Evolutionary conservation across 129 eudicot species (phyloP).

Genomic region (Arctium minus): DNA sequence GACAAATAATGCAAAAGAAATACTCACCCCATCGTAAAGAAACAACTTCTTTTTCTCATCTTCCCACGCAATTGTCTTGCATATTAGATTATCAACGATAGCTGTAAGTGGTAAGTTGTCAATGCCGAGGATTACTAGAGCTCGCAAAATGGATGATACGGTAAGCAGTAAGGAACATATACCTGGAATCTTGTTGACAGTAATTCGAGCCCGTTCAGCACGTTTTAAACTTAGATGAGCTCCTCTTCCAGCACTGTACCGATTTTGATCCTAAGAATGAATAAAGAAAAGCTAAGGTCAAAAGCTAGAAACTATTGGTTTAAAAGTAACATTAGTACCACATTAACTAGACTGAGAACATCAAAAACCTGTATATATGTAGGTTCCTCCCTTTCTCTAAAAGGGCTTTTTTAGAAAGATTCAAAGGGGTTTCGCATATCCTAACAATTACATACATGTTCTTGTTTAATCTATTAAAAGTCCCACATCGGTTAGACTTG

Average conservation of each 20-base stretch:
- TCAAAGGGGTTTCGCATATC: no score
- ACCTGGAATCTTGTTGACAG: constrained; percentile 87
- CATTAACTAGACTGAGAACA: not conserved
- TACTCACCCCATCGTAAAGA: constrained; percentile 86
- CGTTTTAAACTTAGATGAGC: constrained; percentile 82
- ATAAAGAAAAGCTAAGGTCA: constrained; percentile 13
- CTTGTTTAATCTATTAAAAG: not conserved
- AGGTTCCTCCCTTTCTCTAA: no score
- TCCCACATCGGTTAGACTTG: no score
- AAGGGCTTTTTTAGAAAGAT: no score
- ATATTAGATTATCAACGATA: constrained; percentile 67
- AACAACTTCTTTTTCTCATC: constrained; percentile 58
- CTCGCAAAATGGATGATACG: not conserved
- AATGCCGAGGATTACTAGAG: not conserved
- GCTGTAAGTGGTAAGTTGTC: constrained; percentile 38
- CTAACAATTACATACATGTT: not conserved
- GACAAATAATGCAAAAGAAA: not conserved
- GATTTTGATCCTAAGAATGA: constrained; percentile 57
- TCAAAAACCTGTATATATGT: no score
- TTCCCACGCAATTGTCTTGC: constrained; percentile 76
- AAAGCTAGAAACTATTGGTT: not conserved
- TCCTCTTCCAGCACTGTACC: constrained; percentile 94
- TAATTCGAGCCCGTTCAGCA: constrained; percentile 85
- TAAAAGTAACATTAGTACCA: not conserved
- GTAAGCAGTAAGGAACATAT: constrained; percentile 13